Evolutionary conservation across 306 rosid genomes (phyloP).

Genomic region (Mimosa pudica): DNA sequence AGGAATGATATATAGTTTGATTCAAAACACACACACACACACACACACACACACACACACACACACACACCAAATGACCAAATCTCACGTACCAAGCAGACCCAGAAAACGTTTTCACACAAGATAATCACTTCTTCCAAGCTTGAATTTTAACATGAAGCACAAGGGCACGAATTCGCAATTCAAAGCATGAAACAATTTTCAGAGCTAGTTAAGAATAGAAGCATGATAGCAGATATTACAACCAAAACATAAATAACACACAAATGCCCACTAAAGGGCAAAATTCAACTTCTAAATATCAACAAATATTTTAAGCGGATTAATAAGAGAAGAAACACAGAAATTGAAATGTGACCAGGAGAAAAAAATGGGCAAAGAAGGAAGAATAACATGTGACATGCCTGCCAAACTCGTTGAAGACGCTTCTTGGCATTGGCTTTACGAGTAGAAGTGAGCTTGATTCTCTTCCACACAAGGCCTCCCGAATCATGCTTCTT

Average conservation of each 20-base stretch:
- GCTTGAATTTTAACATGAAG: not conserved
- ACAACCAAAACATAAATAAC: not conserved
- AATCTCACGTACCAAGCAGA: too few relatives aligned
- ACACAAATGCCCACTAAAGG: not conserved
- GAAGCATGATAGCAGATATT: not conserved
- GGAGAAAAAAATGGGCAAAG: not conserved
- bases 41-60: too few relatives aligned
- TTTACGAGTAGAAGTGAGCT: constrained; percentile 87
- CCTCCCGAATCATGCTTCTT: constrained; percentile 97
- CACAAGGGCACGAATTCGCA: not conserved
- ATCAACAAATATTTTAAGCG: not conserved
- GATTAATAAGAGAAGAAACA: not conserved
- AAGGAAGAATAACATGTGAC: constrained; percentile 16
- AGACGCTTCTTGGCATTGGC: constrained; percentile 97
- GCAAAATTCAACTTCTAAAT: not conserved
- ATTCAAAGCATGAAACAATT: not conserved
- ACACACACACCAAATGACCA: too few relatives aligned
- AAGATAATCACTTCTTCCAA: not conserved
- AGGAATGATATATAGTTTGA: too few relatives aligned
- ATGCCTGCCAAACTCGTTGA: constrained; percentile 92
- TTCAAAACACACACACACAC: too few relatives aligned
- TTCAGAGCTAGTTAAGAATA: too few relatives aligned
- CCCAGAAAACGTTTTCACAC: not conserved
- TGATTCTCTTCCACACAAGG: constrained; percentile 86
- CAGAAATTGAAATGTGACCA: not conserved